Base-by-base conservation (phyloP, 2,329 filamentous ascomycete genomes). In the Cryoendolithus antarcticus region DNA sequence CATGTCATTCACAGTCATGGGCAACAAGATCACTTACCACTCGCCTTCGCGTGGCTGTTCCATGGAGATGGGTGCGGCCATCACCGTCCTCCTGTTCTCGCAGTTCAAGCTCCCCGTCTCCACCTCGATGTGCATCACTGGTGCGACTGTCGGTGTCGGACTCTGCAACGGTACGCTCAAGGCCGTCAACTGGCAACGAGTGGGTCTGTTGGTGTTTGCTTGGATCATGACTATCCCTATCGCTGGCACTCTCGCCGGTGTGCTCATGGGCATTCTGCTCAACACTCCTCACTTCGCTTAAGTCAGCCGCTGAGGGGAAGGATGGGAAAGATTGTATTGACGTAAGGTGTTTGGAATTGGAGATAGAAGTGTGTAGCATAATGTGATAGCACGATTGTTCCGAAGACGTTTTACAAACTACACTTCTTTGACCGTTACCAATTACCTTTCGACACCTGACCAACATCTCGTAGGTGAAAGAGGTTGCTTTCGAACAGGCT, bases 81-180 rank as follows among this genome's bases (percentile, higher is more conserved):
- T 75, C 47, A 79, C 77, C 12, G 68, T 82, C 45, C 70, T 81
- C 38, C 56, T 81, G 48, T 76, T 76, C 37, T 78, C 77, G 2
- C 72, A 74, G 41, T 67, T 79, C 24, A 65, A 70, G 39, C 69
- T 80, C 2, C 76, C 76, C 2, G 67, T 80, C 27, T 78, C 74
- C 2, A 80, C 76, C 1, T 77, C 75, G 0, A 75, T 78, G 61
- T 80, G 75, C 55, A 76, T 77, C 49, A 74, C 69, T 32, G 74
- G 74, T 34, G 70, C 74, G 32, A 77, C 73, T 12, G 74, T 78
- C 34, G 74, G 74, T 43, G 74, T 78, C 36, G 75, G 73, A 42
- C 66, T 78, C 11, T 76, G 72, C 59, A 74, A 72, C 34, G 74
- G 74, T 19, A 68, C 67, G 34, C 69, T 66, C 63, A 65, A 67